A percentile compares a stretch with the other conserved stretches of the same genome.
Evolutionary conservation across 2,329 filamentous ascomycete genomes (phyloP).

Genomic region (Paraphaeosphaeria minitans): DNA sequence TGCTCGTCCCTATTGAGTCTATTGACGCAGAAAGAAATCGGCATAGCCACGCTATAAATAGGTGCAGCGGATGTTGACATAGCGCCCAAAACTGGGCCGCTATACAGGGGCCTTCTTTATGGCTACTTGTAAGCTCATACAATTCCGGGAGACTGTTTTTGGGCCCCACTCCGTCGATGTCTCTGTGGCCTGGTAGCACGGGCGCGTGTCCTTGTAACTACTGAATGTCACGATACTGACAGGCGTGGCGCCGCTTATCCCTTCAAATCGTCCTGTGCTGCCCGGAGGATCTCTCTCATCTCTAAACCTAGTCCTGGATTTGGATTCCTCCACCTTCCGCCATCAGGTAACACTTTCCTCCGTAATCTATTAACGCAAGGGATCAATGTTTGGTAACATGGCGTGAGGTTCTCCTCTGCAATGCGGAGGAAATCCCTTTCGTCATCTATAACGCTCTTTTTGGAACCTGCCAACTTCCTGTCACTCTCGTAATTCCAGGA

Average conservation of each 20-base stretch:
- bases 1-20: no score
- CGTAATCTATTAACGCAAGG: constrained; percentile 48
- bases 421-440: constrained; percentile 25
- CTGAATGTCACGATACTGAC: no score
- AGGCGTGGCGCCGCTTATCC: neutral
- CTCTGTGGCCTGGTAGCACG: no score
- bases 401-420: constrained; percentile 38
- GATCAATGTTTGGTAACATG: constrained; percentile 46
- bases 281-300: constrained; percentile 15
- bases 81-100: no score
- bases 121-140: no score
- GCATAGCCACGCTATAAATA: no score
- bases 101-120: no score
- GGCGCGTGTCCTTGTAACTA: no score
- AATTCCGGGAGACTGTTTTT: no score
- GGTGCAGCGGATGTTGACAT: no score
- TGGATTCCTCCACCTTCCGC: constrained; percentile 15
- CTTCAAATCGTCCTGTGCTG: constrained; percentile 10
- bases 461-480: neutral
- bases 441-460: neutral
- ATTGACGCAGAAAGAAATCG: no score
- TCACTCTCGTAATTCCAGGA: neutral
- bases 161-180: no score
- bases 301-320: constrained; percentile 6
- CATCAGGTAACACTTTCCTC: constrained; percentile 42